phyloP scores from a whole-genome alignment of 257 asterid species.

The Leptodermis oblonga region DNA sequence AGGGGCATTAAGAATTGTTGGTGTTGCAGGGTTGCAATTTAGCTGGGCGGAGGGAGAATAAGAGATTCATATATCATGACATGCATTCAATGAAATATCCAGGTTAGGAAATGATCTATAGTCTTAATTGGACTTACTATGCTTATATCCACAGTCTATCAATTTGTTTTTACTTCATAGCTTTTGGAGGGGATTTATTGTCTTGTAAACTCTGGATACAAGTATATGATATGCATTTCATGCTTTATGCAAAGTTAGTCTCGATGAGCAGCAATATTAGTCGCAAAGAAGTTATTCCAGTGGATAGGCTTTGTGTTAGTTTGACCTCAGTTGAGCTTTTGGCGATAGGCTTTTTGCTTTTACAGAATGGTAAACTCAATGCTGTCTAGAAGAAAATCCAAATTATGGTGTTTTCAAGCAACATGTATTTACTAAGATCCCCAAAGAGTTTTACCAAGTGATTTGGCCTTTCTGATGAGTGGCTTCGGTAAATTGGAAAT shows the following conservation, averaged over 20 bases:
- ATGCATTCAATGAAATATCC: constrained; percentile 45
- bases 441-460: neutral
- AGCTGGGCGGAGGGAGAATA: constrained; percentile 52
- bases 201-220: neutral
- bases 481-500: neutral
- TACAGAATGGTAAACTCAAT: neutral
- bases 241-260: neutral
- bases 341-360: neutral
- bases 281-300: neutral
- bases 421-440: neutral
- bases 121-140: neutral
- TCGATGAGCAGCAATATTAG: neutral
- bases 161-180: neutral
- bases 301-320: neutral
- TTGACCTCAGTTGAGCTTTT: neutral
- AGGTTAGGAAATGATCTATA: constrained; percentile 39
- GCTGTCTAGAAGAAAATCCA: neutral
- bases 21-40: constrained; percentile 82
- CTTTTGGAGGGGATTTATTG: neutral
- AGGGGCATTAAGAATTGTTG: constrained; percentile 9
- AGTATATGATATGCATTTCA: neutral
- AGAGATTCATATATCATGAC: constrained; percentile 66
- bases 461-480: neutral
- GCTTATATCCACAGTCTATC: neutral
- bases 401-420: neutral